Evolutionary conservation across 208 protist genomes (phyloP).

Genomic region (Tritrichomonas foetus): DNA sequence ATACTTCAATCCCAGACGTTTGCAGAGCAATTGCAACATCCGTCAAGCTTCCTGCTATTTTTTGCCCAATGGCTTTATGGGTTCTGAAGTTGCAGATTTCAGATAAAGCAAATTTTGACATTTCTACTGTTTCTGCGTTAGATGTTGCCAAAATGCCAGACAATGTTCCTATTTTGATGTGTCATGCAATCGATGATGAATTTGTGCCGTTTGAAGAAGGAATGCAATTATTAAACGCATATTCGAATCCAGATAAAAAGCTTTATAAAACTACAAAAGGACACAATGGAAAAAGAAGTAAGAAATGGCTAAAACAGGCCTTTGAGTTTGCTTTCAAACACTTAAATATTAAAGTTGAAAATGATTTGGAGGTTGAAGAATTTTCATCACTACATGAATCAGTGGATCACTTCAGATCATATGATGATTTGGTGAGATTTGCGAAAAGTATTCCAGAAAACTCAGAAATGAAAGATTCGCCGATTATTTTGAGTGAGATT

Average conservation of each 20-base stretch:
- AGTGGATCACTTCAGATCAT: too few species aligned
- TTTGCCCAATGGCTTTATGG: neutral
- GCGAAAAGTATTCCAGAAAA: too few species aligned
- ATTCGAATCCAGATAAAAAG: neutral
- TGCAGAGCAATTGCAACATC: neutral
- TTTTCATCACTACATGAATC: too few species aligned
- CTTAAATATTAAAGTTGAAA: neutral
- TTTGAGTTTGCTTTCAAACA: neutral
- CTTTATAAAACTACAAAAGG: neutral
- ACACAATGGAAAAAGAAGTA: neutral
- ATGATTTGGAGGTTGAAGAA: too few species aligned
- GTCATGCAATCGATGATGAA: constrained; percentile 18
- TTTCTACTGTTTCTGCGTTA: neutral
- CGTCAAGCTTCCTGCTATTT: neutral
- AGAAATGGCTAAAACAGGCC: neutral
- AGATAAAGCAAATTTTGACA: neutral
- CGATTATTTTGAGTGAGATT: too few species aligned
- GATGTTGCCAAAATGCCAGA: too few species aligned
- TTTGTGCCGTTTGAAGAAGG: neutral
- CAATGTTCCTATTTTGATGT: neutral
- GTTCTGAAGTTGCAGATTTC: neutral
- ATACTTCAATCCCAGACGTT: neutral
- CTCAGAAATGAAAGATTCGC: too few species aligned
- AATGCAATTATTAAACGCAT: neutral
- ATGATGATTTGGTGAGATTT: too few species aligned